Conservation (phyloP, 164 flowering plant genomes). For the Protea cynaroides region DNA sequence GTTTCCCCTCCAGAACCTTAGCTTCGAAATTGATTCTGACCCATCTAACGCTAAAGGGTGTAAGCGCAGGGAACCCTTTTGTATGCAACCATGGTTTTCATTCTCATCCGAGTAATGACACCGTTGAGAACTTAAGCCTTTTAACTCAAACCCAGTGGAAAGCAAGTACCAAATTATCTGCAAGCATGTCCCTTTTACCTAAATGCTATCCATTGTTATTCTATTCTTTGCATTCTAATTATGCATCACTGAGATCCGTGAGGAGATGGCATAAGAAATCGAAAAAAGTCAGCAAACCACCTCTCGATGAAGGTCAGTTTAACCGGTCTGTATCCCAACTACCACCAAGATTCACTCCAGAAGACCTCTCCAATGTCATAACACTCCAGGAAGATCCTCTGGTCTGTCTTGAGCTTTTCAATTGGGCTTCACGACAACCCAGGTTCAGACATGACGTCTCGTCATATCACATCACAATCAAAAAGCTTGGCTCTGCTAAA, state of each 20-base stretch:
- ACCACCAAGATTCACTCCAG: conserved; percentile 62
- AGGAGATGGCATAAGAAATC: conserved; percentile 35
- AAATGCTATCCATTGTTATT: conserved; percentile 4
- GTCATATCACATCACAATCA: conserved; percentile 53
- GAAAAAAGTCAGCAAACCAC: conserved; percentile 26
- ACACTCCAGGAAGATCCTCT: conserved; percentile 47
- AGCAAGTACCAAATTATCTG: not conserved
- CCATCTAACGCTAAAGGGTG: no score
- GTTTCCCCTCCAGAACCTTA: no score
- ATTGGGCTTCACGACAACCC: conserved; percentile 78
- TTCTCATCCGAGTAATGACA: not conserved
- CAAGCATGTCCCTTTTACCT: not conserved
- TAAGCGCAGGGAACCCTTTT: no score
- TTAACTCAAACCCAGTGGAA: not conserved
- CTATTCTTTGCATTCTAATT: conserved; percentile 21
- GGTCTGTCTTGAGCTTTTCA: conserved; percentile 69
- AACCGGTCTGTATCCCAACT: conserved; percentile 41
- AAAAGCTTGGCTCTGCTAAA: conserved; percentile 73
- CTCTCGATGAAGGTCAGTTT: conserved; percentile 35
- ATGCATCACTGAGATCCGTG: conserved; percentile 20
- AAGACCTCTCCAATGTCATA: conserved; percentile 52
- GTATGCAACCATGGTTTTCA: not conserved
- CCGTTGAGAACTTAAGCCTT: not conserved
- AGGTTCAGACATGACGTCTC: conserved; percentile 61
- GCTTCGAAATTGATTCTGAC: no score